Evolutionary conservation across 2,329 filamentous ascomycete species (phyloP).

Genomic region (Orbilia quercus): DNA sequence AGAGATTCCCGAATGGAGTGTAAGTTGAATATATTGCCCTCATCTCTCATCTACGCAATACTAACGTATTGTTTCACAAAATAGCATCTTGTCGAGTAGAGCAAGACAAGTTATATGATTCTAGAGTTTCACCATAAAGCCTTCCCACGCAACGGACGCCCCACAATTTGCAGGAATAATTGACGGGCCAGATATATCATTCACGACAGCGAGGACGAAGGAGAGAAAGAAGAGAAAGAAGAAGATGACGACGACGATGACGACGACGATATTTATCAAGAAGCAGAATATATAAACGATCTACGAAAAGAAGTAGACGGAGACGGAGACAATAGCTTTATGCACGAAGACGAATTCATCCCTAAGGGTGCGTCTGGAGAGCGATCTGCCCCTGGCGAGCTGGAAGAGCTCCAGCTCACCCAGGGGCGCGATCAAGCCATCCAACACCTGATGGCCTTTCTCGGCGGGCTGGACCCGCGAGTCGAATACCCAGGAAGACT

Average conservation of each 20-base stretch:
- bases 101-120: slow-evolving; percentile 17
- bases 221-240: too few relatives aligned
- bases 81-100: slow-evolving; percentile 52
- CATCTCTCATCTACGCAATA: neutral
- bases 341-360: too few relatives aligned
- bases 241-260: too few relatives aligned
- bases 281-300: neutral
- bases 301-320: neutral
- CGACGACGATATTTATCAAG: too few relatives aligned
- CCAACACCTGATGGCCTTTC: too few relatives aligned
- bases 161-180: neutral
- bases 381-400: neutral
- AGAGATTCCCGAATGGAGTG: slow-evolving; percentile 61
- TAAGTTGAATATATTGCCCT: slow-evolving; percentile 47
- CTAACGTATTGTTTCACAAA: slow-evolving; percentile 18
- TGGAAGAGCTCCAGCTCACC: too few relatives aligned
- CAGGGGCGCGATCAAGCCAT: too few relatives aligned
- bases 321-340: too few relatives aligned
- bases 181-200: too few relatives aligned
- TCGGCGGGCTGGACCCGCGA: too few relatives aligned
- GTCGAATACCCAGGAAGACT: too few relatives aligned
- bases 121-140: slow-evolving; percentile 9
- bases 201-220: too few relatives aligned
- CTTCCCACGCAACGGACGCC: neutral
- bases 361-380: neutral